A percentile compares a stretch with the other conserved stretches of the same genome.
These are phyloP conservation scores for Chrysanthemum makinoi DNA, from an alignment of 129 eudicot species.

Conservation along the genomic window DNA sequence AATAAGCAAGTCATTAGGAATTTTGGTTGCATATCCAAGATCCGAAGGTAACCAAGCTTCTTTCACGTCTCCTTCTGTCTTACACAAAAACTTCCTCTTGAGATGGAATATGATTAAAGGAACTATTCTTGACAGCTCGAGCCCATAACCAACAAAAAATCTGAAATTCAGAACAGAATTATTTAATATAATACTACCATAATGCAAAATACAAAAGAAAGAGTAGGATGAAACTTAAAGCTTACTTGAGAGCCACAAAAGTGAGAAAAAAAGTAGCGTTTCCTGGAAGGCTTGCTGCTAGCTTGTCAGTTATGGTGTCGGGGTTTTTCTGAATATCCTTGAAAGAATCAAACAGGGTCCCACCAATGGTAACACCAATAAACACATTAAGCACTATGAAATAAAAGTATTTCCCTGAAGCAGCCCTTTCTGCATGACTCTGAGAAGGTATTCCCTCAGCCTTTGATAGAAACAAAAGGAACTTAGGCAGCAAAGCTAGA, in stretches of 20 bases:
- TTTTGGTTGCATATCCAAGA: constrained; percentile 74
- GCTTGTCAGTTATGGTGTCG: constrained; percentile 21
- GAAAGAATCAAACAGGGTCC: constrained; percentile 54
- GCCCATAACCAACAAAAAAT: constrained; percentile 96
- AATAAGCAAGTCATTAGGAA: constrained; percentile 78
- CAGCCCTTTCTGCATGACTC: constrained; percentile 83
- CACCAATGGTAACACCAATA: constrained; percentile 79
- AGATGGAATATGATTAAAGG: constrained; percentile 77
- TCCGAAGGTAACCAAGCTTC: constrained; percentile 93
- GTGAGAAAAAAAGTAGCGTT: constrained; percentile 93
- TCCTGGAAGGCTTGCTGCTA: constrained; percentile 76
- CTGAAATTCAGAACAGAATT: constrained; percentile 31
- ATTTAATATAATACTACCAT: background rate
- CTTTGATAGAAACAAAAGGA: constrained; percentile 71
- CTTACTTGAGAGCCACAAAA: constrained; percentile 94
- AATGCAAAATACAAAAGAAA: background rate
- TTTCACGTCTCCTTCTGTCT: constrained; percentile 69
- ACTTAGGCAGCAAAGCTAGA: constrained; percentile 73
- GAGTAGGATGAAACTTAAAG: background rate
- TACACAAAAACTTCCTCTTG: constrained; percentile 72
- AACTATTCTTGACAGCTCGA: constrained; percentile 80
- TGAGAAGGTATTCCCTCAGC: constrained; percentile 75
- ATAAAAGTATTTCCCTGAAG: constrained; percentile 91
- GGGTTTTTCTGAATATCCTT: constrained; percentile 57
- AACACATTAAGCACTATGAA: constrained; percentile 81